Base-by-base conservation (phyloP, 139 green algal species). In the Pycnococcus provasolii region DNA sequence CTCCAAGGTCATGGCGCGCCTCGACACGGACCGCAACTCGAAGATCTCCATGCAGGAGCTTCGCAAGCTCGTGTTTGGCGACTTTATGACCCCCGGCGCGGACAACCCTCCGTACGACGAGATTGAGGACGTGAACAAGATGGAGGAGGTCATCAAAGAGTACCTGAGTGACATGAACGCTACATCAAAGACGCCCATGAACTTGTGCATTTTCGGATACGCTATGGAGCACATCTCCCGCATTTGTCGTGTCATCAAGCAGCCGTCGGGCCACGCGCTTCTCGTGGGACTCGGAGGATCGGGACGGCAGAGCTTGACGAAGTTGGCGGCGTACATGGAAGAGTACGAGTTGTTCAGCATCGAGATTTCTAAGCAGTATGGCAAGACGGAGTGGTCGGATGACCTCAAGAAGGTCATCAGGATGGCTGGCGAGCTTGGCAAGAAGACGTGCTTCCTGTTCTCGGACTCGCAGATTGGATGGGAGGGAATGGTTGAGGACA, bases 401-500 rank as follows among this genome's bases (percentile, higher is more conserved):
- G 85, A 91, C 75, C 73, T 91, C 13, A 84, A 81, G 61, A 74
- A 69, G 6, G 67, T 85, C 39, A 64, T 90, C 48, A 67, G 67
- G 11, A 79, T 80, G 60, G 83, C 86, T 6, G 86, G 86, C 4
- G 83, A 80, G 66, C 75, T 80, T 42, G 83, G 80, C 72, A 77
- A 88, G 70, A 66, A 75, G 55, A 75, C 73, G 11, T 57, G 86
- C 2, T 88, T 91, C 72, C 69, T 91, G 40, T 88, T 91, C 65
- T 75, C 68, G 15, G 86, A 91, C 76, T 89, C 83, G 1, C 85
- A 90, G 75, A 85, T 91, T 63, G 85, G 87, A 72, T 37, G 76
- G 37, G 86, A 91, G 73, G 71, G 58, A 1, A 88, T 90, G 43
- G 71, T 91, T 52, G 84, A 91, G 73, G 85, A 91, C 75, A 73